These are phyloP conservation scores for Helotiales sp. DNA, from an alignment of 2,329 filamentous ascomycete species.

Conservation along the genomic window DNA sequence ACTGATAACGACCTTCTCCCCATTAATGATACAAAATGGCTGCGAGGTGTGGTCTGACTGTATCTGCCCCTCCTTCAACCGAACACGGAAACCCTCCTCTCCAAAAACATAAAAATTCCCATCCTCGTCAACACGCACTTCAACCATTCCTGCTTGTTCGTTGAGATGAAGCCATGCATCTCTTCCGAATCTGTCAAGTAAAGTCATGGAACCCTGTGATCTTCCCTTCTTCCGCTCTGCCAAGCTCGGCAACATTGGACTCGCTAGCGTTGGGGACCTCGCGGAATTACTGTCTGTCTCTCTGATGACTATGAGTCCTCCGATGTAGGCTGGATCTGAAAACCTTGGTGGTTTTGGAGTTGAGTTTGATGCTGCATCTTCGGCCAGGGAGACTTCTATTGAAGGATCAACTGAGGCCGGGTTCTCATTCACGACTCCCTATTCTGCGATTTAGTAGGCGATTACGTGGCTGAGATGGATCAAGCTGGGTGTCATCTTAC, in stretches of 20 bases:
- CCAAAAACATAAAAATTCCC: slow-evolving; percentile 6
- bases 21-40: slow-evolving; percentile 3
- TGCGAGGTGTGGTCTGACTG: background rate
- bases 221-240: background rate
- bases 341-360: background rate
- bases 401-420: background rate
- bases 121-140: slow-evolving; percentile 10
- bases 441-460: background rate
- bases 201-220: background rate
- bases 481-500: background rate
- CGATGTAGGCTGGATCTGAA: background rate
- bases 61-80: slow-evolving; percentile 1
- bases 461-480: background rate
- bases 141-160: background rate
- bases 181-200: slow-evolving; percentile 2
- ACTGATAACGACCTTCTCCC: background rate
- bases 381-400: background rate
- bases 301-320: background rate
- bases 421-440: background rate
- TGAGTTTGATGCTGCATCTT: background rate
- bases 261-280: background rate
- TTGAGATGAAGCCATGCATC: background rate
- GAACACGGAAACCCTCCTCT: background rate
- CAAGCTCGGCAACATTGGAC: background rate
- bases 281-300: background rate